Evolutionary conservation across 306 rosid genomes (phyloP), one percentile per base, ranked within the genome.

Genomic region (Crotalaria pallida): DNA sequence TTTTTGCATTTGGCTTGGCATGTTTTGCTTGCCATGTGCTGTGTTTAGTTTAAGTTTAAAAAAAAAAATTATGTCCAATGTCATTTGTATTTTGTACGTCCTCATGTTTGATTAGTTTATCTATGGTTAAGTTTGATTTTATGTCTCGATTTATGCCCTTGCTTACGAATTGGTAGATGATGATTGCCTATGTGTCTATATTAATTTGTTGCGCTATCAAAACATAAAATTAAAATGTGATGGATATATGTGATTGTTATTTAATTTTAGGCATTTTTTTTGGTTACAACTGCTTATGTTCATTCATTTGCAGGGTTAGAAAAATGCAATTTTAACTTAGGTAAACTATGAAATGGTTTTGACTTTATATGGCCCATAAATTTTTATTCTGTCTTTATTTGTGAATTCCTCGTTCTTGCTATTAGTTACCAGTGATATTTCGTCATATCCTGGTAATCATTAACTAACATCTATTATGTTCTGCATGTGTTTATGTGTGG

Each of bases 1-100:
- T 31, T 65, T 77, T 34, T 45, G 41, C 68, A 67, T 61, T 69
- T 34, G 63, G 69, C 61, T 22, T 11, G 15, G 45, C 71, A 29
- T 16, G 51, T 68, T 44, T 44, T 48, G 58, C 45, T 43, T 64
- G 41, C 58, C 12, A 33, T 60, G 6, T 61, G 69, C 67, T 26
- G 69, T 33, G 40, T 60, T 49, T 58, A 58, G 38, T 68, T 45
- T 27, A 41, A 1, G 26, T 59, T 65, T 22, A 0, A 7, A 45
- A 23, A 11, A 9, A 1, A 33, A 21, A 19, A 19, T 60, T 45
- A n/a, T n/a, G n/a, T 27, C 45, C 31, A 48, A 9, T 68, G 64
- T 56, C 34, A 65, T 51, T 31, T 6, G 61, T 34, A 8, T 57
- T 9, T 17, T 21, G 0, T 33, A 7, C 13, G 3, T 36, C 26